Conservation (phyloP, 148 eudicot species). For the Rhododendron vialii region DNA sequence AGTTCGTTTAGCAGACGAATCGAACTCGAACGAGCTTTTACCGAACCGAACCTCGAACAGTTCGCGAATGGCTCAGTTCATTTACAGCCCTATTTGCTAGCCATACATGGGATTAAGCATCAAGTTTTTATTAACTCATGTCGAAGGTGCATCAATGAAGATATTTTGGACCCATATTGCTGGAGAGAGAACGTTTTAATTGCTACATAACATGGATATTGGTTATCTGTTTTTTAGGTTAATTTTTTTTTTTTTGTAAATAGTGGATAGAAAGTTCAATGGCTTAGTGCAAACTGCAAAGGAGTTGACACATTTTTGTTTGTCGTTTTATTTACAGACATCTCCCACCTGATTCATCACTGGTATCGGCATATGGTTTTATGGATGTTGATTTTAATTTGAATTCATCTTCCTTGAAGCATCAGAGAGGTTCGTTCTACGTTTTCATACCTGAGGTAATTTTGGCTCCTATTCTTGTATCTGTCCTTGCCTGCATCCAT, state of each 20-base stretch:
- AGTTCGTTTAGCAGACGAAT: too few relatives aligned
- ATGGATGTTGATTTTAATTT: constrained; percentile 44
- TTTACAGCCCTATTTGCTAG: too few relatives aligned
- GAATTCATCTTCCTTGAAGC: constrained; percentile 44
- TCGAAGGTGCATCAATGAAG: background rate
- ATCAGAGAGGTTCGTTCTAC: constrained; percentile 53
- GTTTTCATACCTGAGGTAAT: constrained; percentile 85
- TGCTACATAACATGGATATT: background rate
- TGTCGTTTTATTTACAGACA: constrained; percentile 51
- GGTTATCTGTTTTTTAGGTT: background rate
- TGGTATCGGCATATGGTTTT: constrained; percentile 72
- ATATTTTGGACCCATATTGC: background rate
- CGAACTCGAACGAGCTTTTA: too few relatives aligned
- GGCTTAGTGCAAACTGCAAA: background rate
- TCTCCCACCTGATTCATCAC: constrained; percentile 52
- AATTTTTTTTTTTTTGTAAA: background rate
- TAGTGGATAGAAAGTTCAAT: background rate
- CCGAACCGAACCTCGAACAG: too few relatives aligned
- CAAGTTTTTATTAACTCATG: background rate
- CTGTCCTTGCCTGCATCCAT: constrained; percentile 8
- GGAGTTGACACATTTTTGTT: constrained; percentile 7
- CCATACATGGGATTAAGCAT: background rate
- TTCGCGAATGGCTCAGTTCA: too few relatives aligned
- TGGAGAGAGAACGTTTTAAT: background rate
- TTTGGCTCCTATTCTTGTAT: constrained; percentile 11